Base-by-base conservation (phyloP, 2,329 filamentous ascomycete species). In the Aureobasidium namibiae region DNA sequence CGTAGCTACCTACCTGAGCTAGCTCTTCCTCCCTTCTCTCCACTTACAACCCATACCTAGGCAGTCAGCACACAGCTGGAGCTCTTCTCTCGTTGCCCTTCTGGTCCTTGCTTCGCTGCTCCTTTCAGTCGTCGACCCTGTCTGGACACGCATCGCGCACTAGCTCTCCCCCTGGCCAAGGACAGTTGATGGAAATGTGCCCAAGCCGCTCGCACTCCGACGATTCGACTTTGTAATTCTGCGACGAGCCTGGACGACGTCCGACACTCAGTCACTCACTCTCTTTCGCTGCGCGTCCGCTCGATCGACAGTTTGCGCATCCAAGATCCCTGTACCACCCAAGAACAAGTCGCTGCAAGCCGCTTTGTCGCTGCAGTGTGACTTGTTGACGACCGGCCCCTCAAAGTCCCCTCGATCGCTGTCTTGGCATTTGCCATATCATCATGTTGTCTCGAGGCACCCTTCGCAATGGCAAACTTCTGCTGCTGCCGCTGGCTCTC, bases 351-450 rank as follows among this genome's bases (percentile, higher is more conserved):
- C 34, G 13, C 36, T 56, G 50, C 34, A 49, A 59, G 45, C 24
- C 14, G 31, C 48, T 50, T 50, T 49, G 31, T 50, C 29, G 48
- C 59, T 60, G 60, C 57, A 61, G 56, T 63, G 62, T 57, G 61
- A 63, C 56, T 53, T 54, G 38, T 60, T 42, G 61, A 53, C 33
- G 34, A 39, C 53, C 49, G 49, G 60, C 34, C 48, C 60, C 21
- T 65, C 56, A 63, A 64, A 63, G 65, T 64, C 60, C 66, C 66
- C n/a, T 41, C n/a, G 33, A 24, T 18, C 44, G 31, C n/a, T 31
- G 52, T 65, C 64, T 69, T 45, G 65, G 66, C 29, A 68, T 64
- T 62, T 61, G 65, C 45, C 46, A 23, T 31, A 39, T 26, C 41
- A 46, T 8, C 26, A 60, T 60, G 48, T 13, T 21, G 39, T 60